Conservation (phyloP, 1,284 basidiomycete species). For the Tilletiaria anomala region DNA sequence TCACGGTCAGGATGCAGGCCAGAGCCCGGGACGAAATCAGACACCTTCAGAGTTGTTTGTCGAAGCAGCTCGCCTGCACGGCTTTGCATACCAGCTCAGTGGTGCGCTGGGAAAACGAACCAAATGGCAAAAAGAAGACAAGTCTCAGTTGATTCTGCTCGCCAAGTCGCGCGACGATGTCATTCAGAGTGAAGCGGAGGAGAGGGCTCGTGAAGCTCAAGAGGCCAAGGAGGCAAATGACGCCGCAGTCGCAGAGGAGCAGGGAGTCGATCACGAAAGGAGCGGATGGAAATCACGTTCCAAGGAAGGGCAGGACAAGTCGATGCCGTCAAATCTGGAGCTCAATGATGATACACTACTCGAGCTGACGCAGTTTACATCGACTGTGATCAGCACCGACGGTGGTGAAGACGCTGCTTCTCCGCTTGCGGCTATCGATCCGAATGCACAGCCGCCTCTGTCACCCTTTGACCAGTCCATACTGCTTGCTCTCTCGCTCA, state of each 20-base stretch:
- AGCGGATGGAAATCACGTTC: slow-evolving; percentile 17
- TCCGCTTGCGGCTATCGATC: slow-evolving; percentile 52
- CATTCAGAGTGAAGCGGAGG: slow-evolving; percentile 37
- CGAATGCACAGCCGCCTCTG: slow-evolving; percentile 56
- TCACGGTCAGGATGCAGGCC: too few relatives aligned
- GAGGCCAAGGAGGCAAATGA: slow-evolving; percentile 13
- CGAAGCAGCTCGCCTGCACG: slow-evolving; percentile 59
- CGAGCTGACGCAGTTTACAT: slow-evolving; percentile 79
- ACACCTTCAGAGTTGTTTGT: slow-evolving; percentile 66
- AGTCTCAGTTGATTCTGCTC: slow-evolving; percentile 82
- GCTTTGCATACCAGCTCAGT: slow-evolving; percentile 75
- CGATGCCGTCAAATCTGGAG: slow-evolving; percentile 57
- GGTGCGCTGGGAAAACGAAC: slow-evolving; percentile 88
- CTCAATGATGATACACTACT: slow-evolving; percentile 94
- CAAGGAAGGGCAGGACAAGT: slow-evolving; percentile 20
- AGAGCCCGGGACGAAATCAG: slow-evolving; percentile 54
- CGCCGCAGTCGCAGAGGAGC: slow-evolving; percentile 5
- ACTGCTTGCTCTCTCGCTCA: slow-evolving; percentile 33
- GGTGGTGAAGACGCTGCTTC: slow-evolving; percentile 14
- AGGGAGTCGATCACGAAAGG: slow-evolving; percentile 1
- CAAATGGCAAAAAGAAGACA: slow-evolving; percentile 74
- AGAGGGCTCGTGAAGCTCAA: slow-evolving; percentile 9
- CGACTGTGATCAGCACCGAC: slow-evolving; percentile 43
- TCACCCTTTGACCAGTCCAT: slow-evolving; percentile 32
- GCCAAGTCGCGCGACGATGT: slow-evolving; percentile 11